Percentiles rank a stretch among this genome's conserved stretches.
Conservation (phyloP, 306 rosid genomes). For the Adenanthera pavonina region DNA sequence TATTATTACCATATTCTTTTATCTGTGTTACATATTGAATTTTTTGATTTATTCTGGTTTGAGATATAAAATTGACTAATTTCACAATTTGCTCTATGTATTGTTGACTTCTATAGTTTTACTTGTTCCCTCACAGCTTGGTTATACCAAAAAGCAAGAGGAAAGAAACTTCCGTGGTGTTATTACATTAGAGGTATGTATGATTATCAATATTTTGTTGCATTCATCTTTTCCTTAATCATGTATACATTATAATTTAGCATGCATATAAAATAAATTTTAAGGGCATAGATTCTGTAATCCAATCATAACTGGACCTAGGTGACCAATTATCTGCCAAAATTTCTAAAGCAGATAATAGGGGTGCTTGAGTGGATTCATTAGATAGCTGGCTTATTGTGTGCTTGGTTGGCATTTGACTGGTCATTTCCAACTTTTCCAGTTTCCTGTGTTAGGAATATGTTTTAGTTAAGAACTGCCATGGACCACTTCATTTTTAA, state of each 20-base stretch:
- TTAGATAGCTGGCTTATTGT: conserved; percentile 2
- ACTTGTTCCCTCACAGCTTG: conserved; percentile 70
- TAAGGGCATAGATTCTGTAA: conserved; percentile 9
- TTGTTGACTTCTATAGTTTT: conserved; percentile 14
- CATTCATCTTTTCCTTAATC: conserved; percentile 8
- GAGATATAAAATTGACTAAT: conserved; percentile 14
- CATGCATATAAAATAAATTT: neutral
- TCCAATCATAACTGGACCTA: neutral
- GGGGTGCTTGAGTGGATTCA: conserved; percentile 22
- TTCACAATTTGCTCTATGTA: conserved; percentile 22
- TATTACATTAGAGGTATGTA: conserved; percentile 85
- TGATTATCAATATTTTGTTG: conserved; percentile 6
- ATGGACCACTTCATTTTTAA: neutral
- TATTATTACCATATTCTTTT: neutral
- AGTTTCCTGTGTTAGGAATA: neutral
- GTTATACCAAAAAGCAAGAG: conserved; percentile 95
- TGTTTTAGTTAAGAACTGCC: neutral
- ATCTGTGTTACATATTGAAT: conserved; percentile 2
- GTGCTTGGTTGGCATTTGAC: conserved; percentile 16
- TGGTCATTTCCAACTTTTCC: neutral
- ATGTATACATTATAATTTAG: neutral
- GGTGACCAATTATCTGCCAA: neutral
- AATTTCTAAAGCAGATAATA: neutral
- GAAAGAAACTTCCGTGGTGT: conserved; percentile 92
- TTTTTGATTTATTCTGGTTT: conserved; percentile 16